Evolutionary conservation across 495 filamentous ascomycete species (phyloP).

Genomic region (Podospora pseudocomata): DNA sequence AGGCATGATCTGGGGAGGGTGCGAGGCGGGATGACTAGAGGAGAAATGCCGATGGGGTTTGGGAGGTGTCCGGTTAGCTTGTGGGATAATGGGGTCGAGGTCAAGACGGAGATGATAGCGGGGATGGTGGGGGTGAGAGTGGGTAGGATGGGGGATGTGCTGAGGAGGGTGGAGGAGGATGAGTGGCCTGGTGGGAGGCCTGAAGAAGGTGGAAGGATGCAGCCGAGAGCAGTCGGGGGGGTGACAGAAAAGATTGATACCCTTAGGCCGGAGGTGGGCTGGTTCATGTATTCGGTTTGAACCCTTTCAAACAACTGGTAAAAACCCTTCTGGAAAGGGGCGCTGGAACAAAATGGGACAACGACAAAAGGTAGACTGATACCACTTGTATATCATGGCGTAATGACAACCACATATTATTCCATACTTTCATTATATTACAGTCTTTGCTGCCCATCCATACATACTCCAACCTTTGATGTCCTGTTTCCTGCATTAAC

Average conservation of each 20-base stretch:
- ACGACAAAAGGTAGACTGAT: background rate
- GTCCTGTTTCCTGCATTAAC: background rate
- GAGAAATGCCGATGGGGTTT: conserved; percentile 40
- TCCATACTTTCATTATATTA: background rate
- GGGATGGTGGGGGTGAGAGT: conserved; percentile 38
- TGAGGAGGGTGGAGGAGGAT: conserved; percentile 14
- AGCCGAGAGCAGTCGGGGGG: conserved; percentile 8
- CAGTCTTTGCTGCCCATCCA: background rate
- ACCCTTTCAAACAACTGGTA: background rate
- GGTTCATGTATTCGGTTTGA: conserved; percentile 37
- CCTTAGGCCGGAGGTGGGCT: conserved; percentile 38
- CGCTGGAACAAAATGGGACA: background rate
- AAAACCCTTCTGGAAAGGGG: background rate
- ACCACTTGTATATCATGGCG: background rate
- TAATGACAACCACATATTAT: background rate
- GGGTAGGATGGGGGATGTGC: conserved; percentile 27
- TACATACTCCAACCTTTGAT: background rate
- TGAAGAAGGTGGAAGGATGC: conserved; percentile 30
- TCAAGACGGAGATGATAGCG: conserved; percentile 39
- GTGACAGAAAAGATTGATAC: conserved; percentile 30
- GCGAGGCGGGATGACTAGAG: conserved; percentile 24
- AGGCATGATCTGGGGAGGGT: conserved; percentile 7
- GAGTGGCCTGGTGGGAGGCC: conserved; percentile 34
- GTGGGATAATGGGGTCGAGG: conserved; percentile 27
- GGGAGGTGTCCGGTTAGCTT: conserved; percentile 37